Evolutionary conservation across 257 asterid species (phyloP).

Genomic region (Nicotiana sylvestris): DNA sequence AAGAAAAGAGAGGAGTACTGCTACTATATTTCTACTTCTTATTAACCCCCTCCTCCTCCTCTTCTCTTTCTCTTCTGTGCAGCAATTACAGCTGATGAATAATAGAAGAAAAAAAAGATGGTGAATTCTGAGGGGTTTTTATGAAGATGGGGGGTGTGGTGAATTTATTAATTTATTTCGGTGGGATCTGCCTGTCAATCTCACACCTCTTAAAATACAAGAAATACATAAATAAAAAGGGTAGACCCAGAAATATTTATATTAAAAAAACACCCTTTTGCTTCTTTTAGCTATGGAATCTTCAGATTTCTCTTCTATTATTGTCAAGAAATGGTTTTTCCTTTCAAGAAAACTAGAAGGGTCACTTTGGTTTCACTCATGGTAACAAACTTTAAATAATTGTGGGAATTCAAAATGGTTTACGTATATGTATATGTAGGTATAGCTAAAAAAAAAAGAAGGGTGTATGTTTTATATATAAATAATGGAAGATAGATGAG

Average conservation of each 20-base stretch:
- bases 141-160: conserved; percentile 74
- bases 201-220: conserved; percentile 36
- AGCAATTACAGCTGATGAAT: conserved; percentile 29
- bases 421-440: background rate
- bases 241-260: conserved; percentile 8
- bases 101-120: conserved; percentile 37
- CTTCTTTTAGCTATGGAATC: conserved; percentile 39
- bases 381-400: conserved; percentile 11
- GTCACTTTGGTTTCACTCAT: conserved; percentile 21
- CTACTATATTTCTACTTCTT: background rate
- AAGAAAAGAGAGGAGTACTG: background rate
- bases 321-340: conserved; percentile 6
- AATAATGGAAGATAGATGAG: background rate
- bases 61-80: too few relatives aligned
- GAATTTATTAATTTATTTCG: conserved; percentile 79
- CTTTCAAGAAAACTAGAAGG: conserved; percentile 21
- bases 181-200: conserved; percentile 97
- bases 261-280: background rate
- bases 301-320: conserved; percentile 29
- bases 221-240: background rate
- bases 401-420: conserved; percentile 4
- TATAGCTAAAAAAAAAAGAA: background rate
- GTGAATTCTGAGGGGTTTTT: conserved; percentile 79
- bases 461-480: background rate
- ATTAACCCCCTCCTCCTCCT: background rate